Conservation (phyloP, 495 filamentous ascomycete species). For the Hypoxylon subgilvum region DNA sequence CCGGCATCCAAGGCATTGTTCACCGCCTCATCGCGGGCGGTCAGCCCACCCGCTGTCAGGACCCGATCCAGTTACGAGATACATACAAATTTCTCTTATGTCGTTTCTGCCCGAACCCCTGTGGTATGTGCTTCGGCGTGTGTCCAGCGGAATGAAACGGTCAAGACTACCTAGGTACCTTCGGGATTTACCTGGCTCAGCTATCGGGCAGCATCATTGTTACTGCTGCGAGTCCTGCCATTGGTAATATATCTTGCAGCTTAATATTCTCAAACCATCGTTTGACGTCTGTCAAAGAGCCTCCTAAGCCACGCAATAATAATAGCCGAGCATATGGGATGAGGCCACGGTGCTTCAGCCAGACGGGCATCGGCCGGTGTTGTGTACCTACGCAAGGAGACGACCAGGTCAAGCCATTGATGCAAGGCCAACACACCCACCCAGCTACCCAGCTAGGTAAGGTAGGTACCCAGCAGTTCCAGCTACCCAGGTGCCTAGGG, state of each 20-base stretch:
- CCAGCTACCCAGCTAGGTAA: too few species aligned
- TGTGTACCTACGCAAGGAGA: constrained; percentile 19
- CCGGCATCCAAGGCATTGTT: constrained; percentile 34
- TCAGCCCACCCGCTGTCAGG: constrained; percentile 32
- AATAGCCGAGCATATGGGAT: constrained; percentile 28
- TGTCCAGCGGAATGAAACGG: constrained; percentile 4
- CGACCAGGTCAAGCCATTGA: constrained; percentile 43
- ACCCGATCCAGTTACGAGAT: constrained; percentile 27
- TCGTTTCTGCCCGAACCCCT: constrained; percentile 4
- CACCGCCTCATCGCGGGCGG: constrained; percentile 30
- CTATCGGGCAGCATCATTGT: constrained; percentile 18
- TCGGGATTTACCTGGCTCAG: too few species aligned
- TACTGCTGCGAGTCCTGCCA: neutral
- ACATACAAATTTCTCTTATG: constrained; percentile 26
- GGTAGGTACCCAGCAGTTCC: too few species aligned
- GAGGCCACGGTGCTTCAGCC: constrained; percentile 30
- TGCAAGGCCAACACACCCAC: constrained; percentile 50
- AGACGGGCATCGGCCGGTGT: constrained; percentile 29
- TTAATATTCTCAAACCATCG: constrained; percentile 3
- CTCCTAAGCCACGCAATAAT: constrained; percentile 25
- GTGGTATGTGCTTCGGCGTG: constrained; percentile 6
- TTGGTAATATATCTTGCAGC: neutral
- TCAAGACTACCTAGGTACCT: neutral
- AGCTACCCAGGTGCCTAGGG: too few species aligned
- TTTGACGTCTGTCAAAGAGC: constrained; percentile 18